Conservation (phyloP, 2,329 filamentous ascomycete genomes). For the Davidsoniella australis region DNA sequence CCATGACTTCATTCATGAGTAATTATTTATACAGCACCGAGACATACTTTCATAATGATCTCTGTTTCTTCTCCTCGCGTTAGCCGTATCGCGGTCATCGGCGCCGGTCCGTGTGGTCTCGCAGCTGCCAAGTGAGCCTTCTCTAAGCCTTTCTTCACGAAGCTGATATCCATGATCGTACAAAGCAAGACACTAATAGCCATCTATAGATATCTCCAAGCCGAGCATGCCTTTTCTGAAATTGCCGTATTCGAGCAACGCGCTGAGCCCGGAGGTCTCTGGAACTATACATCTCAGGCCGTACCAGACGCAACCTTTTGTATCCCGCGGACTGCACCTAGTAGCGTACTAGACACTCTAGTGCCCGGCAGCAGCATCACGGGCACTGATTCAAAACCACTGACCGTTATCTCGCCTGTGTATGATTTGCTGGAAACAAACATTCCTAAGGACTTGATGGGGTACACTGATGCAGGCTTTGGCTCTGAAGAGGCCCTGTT, state of each 20-base stretch:
- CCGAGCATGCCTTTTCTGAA: slow-evolving; percentile 38
- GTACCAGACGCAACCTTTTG: neutral
- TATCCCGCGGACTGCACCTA: neutral
- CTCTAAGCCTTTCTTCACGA: slow-evolving; percentile 37
- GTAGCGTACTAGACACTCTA: neutral
- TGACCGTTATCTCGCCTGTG: slow-evolving; percentile 1
- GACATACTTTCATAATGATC: no score
- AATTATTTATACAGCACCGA: no score
- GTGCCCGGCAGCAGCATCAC: neutral
- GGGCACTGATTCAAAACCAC: neutral
- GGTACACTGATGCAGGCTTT: slow-evolving; percentile 1
- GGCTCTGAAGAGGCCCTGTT: neutral
- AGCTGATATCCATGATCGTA: slow-evolving; percentile 20
- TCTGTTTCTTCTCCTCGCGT: no score
- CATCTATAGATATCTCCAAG: slow-evolving; percentile 30
- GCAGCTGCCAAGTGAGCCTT: slow-evolving; percentile 5
- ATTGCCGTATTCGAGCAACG: slow-evolving; percentile 46
- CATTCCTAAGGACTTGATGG: slow-evolving; percentile 5
- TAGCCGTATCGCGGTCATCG: slow-evolving; percentile 45
- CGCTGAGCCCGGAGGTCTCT: slow-evolving; percentile 41
- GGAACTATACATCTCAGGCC: slow-evolving; percentile 20
- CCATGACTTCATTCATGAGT: no score
- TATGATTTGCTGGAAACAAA: slow-evolving; percentile 9
- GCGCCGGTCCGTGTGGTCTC: slow-evolving; percentile 39
- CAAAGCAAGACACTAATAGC: neutral